These are phyloP conservation scores for Hordeum marinum DNA, from an alignment of 176 grass and related monocot genomes.

Conservation along the genomic window DNA sequence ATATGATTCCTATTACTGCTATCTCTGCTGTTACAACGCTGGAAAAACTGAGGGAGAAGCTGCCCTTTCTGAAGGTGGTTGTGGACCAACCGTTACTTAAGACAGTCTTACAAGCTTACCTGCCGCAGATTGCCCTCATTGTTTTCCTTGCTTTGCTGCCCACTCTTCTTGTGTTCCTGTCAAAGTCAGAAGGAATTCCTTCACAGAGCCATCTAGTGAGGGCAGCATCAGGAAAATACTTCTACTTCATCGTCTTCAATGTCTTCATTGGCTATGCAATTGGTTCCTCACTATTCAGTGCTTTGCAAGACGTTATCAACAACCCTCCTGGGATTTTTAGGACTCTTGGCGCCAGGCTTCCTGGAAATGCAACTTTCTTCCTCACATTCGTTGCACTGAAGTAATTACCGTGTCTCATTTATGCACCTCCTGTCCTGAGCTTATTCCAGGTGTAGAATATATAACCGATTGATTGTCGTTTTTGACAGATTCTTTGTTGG, in stretches of 20 bases:
- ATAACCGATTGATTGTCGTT: slow-evolving; percentile 23
- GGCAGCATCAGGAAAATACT: slow-evolving; percentile 84
- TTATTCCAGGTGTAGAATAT: not conserved
- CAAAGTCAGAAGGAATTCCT: slow-evolving; percentile 79
- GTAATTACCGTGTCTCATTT: slow-evolving; percentile 43
- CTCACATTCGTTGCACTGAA: slow-evolving; percentile 81
- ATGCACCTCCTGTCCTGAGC: not conserved
- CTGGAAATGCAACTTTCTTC: slow-evolving; percentile 88
- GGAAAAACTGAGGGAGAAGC: slow-evolving; percentile 45
- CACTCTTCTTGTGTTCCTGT: slow-evolving; percentile 64
- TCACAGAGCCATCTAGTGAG: slow-evolving; percentile 52
- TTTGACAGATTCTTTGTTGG: slow-evolving; percentile 87
- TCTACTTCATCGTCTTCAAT: slow-evolving; percentile 91
- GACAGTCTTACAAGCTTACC: slow-evolving; percentile 79
- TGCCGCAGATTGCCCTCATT: slow-evolving; percentile 81
- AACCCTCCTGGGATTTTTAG: slow-evolving; percentile 3
- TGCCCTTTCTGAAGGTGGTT: slow-evolving; percentile 79
- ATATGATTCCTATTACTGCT: slow-evolving; percentile 57
- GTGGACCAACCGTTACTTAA: slow-evolving; percentile 41
- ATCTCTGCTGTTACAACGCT: slow-evolving; percentile 84
- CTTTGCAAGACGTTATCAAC: slow-evolving; percentile 37
- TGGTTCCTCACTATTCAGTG: slow-evolving; percentile 27
- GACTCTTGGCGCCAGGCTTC: slow-evolving; percentile 49
- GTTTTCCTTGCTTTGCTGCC: slow-evolving; percentile 87
- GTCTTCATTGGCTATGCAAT: slow-evolving; percentile 74